phyloP scores from a whole-genome alignment of 116 monocot species.

The Trichopus zeylanicus region DNA sequence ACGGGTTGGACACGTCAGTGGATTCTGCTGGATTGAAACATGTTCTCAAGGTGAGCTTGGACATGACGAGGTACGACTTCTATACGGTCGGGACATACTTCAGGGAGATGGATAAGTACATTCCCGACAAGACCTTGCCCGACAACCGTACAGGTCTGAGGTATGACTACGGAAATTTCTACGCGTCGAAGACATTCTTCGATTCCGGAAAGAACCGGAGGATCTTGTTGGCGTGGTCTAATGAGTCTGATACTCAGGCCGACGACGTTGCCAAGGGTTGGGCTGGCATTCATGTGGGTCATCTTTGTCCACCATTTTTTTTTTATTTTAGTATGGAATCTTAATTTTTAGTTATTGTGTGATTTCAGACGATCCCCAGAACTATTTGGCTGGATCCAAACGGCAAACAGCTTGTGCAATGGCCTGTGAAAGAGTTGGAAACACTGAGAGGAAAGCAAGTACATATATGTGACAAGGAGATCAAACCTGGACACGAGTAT shows the following conservation, averaged over 20 bases:
- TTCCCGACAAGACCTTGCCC: slow-evolving; percentile 19
- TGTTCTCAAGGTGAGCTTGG: slow-evolving; percentile 54
- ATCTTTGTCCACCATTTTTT: background rate
- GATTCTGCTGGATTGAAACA: slow-evolving; percentile 12
- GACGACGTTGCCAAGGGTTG: slow-evolving; percentile 56
- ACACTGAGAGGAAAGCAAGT: slow-evolving; percentile 38
- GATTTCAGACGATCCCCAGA: slow-evolving; percentile 60
- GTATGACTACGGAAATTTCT: slow-evolving; percentile 57
- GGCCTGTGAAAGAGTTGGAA: slow-evolving; percentile 75
- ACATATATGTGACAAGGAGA: slow-evolving; percentile 2
- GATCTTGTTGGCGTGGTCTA: slow-evolving; percentile 54
- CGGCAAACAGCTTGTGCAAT: slow-evolving; percentile 55
- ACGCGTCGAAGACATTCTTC: slow-evolving; percentile 64
- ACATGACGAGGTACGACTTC: slow-evolving; percentile 24
- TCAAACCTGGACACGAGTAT: slow-evolving; percentile 19
- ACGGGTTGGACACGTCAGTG: slow-evolving; percentile 24
- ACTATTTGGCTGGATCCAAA: slow-evolving; percentile 37
- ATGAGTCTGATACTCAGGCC: slow-evolving; percentile 33
- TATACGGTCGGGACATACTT: slow-evolving; percentile 40
- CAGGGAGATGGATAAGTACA: slow-evolving; percentile 17
- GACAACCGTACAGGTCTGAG: slow-evolving; percentile 28
- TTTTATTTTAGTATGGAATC: background rate
- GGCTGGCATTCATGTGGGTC: slow-evolving; percentile 65
- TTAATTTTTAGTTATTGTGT: background rate
- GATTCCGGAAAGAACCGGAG: slow-evolving; percentile 33